A percentile compares a stretch with the other conserved stretches of the same genome.
Evolutionary conservation across 441 rosid genomes (phyloP).

Genomic region (Gossypium armourianum): DNA sequence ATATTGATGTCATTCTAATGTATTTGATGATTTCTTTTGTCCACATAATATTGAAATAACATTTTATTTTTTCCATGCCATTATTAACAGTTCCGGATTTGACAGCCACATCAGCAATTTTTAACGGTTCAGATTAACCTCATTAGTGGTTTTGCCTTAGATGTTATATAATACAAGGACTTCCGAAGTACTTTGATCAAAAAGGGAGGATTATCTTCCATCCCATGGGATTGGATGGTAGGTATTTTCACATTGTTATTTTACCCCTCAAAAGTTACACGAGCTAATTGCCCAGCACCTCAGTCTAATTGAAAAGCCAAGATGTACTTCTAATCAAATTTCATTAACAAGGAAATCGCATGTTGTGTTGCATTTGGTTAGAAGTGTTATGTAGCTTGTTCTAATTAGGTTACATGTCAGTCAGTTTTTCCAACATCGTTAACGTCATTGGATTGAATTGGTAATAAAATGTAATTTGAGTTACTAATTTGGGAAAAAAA

Average conservation of each 20-base stretch:
- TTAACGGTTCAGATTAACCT: neutral
- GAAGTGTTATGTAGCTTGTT: neutral
- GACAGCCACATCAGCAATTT: neutral
- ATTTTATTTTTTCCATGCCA: neutral
- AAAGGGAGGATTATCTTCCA: neutral
- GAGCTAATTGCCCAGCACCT: neutral
- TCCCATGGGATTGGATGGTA: neutral
- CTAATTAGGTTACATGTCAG: neutral
- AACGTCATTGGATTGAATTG: neutral
- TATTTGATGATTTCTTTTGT: neutral
- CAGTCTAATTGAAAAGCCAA: neutral
- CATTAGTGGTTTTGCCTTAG: neutral
- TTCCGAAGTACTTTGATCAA: neutral
- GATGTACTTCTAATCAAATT: neutral
- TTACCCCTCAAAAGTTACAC: neutral
- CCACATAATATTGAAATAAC: neutral
- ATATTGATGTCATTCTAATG: neutral
- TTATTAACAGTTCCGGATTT: neutral
- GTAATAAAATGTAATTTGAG: neutral
- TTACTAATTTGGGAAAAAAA: neutral
- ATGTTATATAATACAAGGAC: neutral
- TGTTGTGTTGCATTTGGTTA: neutral
- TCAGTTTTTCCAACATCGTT: neutral
- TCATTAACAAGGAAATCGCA: neutral
- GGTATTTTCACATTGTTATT: neutral